phyloP scores from a whole-genome alignment of 768 basidiomycete species.

The Mycena metata region DNA sequence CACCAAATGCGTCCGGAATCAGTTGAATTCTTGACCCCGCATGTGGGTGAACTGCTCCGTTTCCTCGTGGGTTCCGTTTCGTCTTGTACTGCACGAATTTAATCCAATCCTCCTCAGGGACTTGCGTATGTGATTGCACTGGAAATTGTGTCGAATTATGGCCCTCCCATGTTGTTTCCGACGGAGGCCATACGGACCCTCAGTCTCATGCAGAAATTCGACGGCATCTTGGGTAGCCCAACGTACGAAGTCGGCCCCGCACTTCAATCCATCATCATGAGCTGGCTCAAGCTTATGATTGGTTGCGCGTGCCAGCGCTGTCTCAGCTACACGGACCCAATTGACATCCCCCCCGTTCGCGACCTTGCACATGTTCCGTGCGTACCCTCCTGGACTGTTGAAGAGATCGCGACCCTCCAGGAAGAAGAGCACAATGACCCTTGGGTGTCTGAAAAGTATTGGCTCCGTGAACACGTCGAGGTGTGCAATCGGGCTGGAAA shows the following conservation, averaged over 20 bases:
- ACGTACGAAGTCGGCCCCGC: neutral
- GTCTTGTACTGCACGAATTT: no score
- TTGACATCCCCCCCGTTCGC: no score
- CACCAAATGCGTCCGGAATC: neutral
- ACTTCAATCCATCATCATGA: neutral
- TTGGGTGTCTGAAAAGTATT: neutral
- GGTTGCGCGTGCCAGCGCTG: neutral
- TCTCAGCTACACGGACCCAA: neutral
- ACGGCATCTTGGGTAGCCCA: neutral
- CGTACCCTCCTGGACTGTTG: neutral
- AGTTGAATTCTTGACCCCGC: neutral
- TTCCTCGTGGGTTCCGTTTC: neutral
- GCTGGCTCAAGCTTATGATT: neutral
- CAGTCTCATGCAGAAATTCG: no score
- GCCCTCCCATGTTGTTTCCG: no score
- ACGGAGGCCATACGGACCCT: no score
- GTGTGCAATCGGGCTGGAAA: neutral
- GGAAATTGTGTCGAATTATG: no score
- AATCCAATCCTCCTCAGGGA: no score
- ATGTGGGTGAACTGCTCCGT: neutral
- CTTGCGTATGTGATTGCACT: no score
- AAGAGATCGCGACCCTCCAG: neutral
- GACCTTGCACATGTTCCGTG: neutral
- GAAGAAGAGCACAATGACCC: neutral
- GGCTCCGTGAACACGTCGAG: neutral